Evolutionary conservation across 2,329 filamentous ascomycete genomes (phyloP).

Genomic region (Plectosphaerella plurivora): DNA sequence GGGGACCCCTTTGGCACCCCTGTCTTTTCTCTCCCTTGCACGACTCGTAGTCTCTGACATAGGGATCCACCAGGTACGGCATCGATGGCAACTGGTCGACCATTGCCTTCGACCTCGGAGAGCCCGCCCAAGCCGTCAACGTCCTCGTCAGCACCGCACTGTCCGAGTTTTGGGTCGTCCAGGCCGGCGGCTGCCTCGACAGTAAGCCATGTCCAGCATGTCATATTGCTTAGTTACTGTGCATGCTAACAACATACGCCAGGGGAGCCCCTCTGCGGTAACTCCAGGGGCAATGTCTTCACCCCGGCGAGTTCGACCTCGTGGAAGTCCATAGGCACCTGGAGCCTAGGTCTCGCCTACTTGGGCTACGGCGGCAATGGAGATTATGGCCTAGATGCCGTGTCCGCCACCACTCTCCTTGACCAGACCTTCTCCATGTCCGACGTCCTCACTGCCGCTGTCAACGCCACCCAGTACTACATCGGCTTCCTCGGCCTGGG

Average conservation of each 20-base stretch:
- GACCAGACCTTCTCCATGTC: constrained; percentile 35
- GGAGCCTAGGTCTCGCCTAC: constrained; percentile 54
- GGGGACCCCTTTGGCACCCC: background rate
- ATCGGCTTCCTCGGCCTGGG: constrained; percentile 54
- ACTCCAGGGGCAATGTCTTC: constrained; percentile 56
- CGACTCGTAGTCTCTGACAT: constrained; percentile 8
- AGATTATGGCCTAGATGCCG: constrained; percentile 54
- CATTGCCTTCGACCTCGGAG: constrained; percentile 55
- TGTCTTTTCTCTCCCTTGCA: background rate
- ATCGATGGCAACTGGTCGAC: constrained; percentile 71
- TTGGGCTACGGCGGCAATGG: constrained; percentile 58
- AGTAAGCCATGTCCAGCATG: constrained; percentile 29
- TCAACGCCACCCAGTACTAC: constrained; percentile 53
- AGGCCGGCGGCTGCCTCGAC: constrained; percentile 49
- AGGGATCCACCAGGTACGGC: constrained; percentile 44
- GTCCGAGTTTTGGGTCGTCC: constrained; percentile 68
- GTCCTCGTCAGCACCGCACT: constrained; percentile 59
- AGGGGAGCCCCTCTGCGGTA: constrained; percentile 48
- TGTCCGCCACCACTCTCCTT: constrained; percentile 34
- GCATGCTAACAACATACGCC: constrained; percentile 11
- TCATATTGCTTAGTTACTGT: background rate
- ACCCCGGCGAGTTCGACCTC: constrained; percentile 46
- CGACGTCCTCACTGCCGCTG: constrained; percentile 41
- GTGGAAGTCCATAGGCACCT: constrained; percentile 57
- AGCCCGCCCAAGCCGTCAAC: constrained; percentile 28